Conservation (phyloP, 73 alveolate genomes). For the Paramecium octaurelia region DNA sequence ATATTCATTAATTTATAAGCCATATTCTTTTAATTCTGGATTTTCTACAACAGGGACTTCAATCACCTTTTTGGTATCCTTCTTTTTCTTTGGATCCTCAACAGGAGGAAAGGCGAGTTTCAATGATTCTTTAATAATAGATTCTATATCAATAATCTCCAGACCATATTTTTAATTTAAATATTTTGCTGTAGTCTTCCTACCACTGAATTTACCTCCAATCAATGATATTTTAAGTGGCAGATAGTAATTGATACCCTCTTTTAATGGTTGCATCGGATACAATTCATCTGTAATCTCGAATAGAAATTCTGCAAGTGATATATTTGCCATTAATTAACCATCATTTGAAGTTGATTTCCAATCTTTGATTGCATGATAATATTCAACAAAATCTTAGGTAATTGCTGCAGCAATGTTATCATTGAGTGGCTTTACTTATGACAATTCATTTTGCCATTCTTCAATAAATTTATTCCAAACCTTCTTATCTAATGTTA, state of each 20-base stretch:
- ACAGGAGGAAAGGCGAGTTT: conserved; percentile 27
- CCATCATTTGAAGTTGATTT: background rate
- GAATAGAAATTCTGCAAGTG: background rate
- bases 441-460: background rate
- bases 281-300: conserved; percentile 14
- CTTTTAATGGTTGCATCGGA: conserved; percentile 27
- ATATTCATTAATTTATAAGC: background rate
- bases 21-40: conserved; percentile 46
- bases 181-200: conserved; percentile 13
- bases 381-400: background rate
- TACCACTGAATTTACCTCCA: conserved; percentile 49
- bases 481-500: background rate
- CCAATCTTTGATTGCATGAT: conserved; percentile 33
- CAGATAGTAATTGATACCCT: background rate
- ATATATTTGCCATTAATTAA: background rate
- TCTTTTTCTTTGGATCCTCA: conserved; percentile 47
- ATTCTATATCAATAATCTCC: conserved; percentile 21
- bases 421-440: background rate
- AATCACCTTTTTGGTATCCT: background rate
- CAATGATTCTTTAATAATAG: conserved; percentile 3
- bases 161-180: conserved; percentile 13
- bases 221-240: conserved; percentile 17
- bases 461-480: conserved; percentile 15
- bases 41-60: background rate
- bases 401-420: background rate